Base-by-base conservation (phyloP, 75 land plant genomes). In the Sequoiadendron giganteum region DNA sequence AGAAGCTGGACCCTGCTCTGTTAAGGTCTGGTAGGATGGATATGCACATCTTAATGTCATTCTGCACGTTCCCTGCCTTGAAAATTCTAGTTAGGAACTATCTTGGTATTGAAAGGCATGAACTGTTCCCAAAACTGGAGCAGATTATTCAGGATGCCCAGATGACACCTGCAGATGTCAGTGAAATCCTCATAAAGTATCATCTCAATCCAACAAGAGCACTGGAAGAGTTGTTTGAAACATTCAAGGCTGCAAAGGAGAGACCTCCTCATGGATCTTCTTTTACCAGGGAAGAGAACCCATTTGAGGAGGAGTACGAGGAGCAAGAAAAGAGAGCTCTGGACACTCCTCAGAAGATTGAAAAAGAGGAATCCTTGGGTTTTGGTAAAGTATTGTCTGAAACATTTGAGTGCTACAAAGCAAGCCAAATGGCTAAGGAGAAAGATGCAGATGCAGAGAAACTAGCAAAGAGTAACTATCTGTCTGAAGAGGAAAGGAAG, bases 1-100 rank as follows among this genome's bases (percentile, higher is more conserved):
- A 96, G 87, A 94, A 93, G 93, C 93, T 96, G 11, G 98, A 96
- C 76, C 92, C 95, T 48, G 96, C 97, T n/a, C 65, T 96, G 91
- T 91, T 96, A 38, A 87, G 98, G 49, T 88, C 94, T 28, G 98
- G 97, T 39, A 87, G 98, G 87, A 96, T 96, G 98, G 98, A 96
- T 87, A 96, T 96, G 98, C 98, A 96, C 85, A 93, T 95, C n/a
- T 81, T 78, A 90, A 94, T 96, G 98, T 90, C 94, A 87, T 94
- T 92, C 84, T 96, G 98, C 90, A 89, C 92, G 39, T 94, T 92
- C 75, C 78, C 86, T 39, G 89, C 97, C 32, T 84, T 96, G 91
- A 92, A 93, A 89, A 94, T 95, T 13, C 86, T 96, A 88, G 84
- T 96, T 75, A 89, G 43, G 88, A 95, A 95, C 70, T 96, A 95